These are phyloP conservation scores for Boletellus emodensis DNA, from an alignment of 768 basidiomycete genomes.

Conservation along the genomic window DNA sequence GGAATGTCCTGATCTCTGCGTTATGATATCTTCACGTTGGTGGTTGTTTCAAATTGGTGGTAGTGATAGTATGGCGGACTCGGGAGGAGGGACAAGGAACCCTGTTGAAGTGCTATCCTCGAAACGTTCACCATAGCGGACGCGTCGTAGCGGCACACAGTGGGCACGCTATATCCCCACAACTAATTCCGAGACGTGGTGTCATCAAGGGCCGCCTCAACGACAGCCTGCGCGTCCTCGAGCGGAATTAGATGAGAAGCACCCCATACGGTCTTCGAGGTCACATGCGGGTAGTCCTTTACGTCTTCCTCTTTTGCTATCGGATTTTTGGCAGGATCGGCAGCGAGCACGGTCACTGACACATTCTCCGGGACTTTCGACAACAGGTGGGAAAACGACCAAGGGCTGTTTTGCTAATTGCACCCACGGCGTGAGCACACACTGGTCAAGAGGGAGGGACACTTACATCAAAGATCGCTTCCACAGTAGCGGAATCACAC, in stretches of 20 bases:
- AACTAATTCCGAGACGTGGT: too few species aligned
- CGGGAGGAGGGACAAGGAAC: too few species aligned
- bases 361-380: not conserved
- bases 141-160: too few species aligned
- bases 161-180: too few species aligned
- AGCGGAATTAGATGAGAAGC: constrained; percentile 13
- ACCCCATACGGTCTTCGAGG: not conserved
- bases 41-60: too few species aligned
- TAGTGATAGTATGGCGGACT: too few species aligned
- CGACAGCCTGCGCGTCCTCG: constrained; percentile 12
- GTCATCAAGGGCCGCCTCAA: constrained; percentile 1
- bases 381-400: constrained; percentile 6
- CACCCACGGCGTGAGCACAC: not conserved
- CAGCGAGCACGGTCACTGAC: constrained; percentile 1
- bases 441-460: not conserved
- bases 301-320: not conserved
- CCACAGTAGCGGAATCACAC: constrained; percentile 7
- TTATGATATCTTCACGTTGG: too few species aligned
- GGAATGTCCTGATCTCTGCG: too few species aligned
- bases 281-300: not conserved
- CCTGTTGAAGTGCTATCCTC: too few species aligned
- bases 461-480: constrained; percentile 14
- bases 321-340: not conserved
- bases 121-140: too few species aligned
- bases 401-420: constrained; percentile 20